A percentile compares a stretch with the other conserved stretches of the same genome.
These are phyloP conservation scores for Trypanosomatidae sp. DNA, from an alignment of 208 protist genomes.

Conservation along the genomic window DNA sequence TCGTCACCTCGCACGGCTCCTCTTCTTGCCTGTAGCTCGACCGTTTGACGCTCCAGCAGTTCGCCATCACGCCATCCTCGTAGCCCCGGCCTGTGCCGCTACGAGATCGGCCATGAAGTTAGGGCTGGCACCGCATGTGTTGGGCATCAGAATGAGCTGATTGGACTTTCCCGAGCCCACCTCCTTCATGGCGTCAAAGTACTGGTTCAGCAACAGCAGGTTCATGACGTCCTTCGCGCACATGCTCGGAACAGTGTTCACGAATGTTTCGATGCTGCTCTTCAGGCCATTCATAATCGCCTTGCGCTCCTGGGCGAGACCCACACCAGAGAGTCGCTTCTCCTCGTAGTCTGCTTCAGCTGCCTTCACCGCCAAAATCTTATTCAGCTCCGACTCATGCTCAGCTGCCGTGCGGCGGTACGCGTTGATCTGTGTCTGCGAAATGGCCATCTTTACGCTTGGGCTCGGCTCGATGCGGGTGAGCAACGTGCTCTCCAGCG, in stretches of 20 bases:
- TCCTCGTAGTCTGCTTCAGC: constrained; percentile 75
- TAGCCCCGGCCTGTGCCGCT: constrained; percentile 27
- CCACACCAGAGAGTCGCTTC: constrained; percentile 69
- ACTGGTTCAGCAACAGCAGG: constrained; percentile 78
- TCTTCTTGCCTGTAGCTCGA: neutral
- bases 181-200: constrained; percentile 85
- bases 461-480: constrained; percentile 71
- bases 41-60: neutral
- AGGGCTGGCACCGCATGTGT: neutral
- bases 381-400: constrained; percentile 69
- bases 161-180: constrained; percentile 43
- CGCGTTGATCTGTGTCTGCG: constrained; percentile 74
- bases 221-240: constrained; percentile 63
- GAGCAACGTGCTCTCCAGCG: constrained; percentile 63
- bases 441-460: constrained; percentile 74
- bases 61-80: constrained; percentile 31
- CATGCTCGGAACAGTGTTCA: constrained; percentile 46
- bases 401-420: constrained; percentile 61
- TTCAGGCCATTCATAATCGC: constrained; percentile 73
- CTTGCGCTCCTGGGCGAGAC: constrained; percentile 65
- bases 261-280: constrained; percentile 62
- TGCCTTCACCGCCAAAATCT: constrained; percentile 61
- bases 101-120: constrained; percentile 35
- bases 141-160: constrained; percentile 54
- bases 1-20: neutral